These are phyloP conservation scores for Fusarium redolens DNA, from an alignment of 2,329 filamentous ascomycete species.

Conservation along the genomic window DNA sequence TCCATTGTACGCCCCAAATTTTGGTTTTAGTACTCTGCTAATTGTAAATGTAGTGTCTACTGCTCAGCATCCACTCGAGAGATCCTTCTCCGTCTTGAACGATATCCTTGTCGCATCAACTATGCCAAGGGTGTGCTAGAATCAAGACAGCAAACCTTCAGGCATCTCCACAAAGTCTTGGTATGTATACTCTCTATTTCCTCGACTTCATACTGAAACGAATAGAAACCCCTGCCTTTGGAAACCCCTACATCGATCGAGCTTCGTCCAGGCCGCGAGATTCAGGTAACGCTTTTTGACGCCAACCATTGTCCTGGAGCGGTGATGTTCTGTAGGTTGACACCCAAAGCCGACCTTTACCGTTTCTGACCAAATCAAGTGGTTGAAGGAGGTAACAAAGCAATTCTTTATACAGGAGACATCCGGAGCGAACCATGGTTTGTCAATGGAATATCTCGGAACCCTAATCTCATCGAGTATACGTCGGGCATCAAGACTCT, in stretches of 20 bases:
- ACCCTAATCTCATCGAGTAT: conserved; percentile 81
- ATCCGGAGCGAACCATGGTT: conserved; percentile 89
- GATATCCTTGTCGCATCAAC: conserved; percentile 83
- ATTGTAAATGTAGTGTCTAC: conserved; percentile 69
- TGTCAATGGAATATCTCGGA: conserved; percentile 77
- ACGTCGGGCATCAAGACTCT: conserved; percentile 72
- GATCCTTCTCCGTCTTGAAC: conserved; percentile 83
- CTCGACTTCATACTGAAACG: neutral
- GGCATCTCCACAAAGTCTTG: conserved; percentile 76
- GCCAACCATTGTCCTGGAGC: conserved; percentile 93
- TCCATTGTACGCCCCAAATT: conserved; percentile 68
- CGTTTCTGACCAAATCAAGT: conserved; percentile 56
- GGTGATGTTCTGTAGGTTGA: conserved; percentile 80
- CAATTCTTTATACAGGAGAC: conserved; percentile 89
- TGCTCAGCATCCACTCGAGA: conserved; percentile 87
- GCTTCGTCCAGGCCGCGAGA: conserved; percentile 72
- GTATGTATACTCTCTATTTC: conserved; percentile 49
- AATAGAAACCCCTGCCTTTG: conserved; percentile 80
- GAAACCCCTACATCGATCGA: conserved; percentile 84
- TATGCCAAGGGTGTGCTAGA: conserved; percentile 83
- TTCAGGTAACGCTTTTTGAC: conserved; percentile 87
- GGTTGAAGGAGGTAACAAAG: conserved; percentile 77
- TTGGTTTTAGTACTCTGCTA: neutral
- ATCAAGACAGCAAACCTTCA: conserved; percentile 78
- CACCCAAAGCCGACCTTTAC: fast-evolving